Base-by-base conservation (phyloP, 116 monocot genomes). In the Trichopus zeylanicus region DNA sequence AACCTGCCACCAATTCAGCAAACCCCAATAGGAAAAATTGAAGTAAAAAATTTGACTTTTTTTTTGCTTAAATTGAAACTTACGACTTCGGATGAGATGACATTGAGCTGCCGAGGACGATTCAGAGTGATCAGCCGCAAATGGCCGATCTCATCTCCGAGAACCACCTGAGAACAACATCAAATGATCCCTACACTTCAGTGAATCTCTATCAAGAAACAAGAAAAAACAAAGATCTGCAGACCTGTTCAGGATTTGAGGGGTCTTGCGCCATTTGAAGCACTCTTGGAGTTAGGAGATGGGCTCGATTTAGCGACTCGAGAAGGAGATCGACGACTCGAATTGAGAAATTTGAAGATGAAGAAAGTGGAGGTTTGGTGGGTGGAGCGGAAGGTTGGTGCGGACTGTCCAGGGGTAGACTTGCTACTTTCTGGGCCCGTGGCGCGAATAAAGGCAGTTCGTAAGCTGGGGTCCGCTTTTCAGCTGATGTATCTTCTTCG, bases 91-190 rank as follows among this genome's bases (percentile, higher is more conserved):
- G 68, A 58, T 33, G 83, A 86, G 61, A 95, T 86, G 47, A 76
- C 86, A 73, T 95, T 95, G 63, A 90, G 64, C 55, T 90, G 90
- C 22, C 87, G 86, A 42, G 95, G 95, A 19, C 87, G 68, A 68
- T 89, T 95, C 48, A 95, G 64, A 31, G 86, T 90, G 38, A 89
- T 78, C 53, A 90, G 26, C 58, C 90, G 67, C 20, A 77, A 77
- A 65, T 71, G 67, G 29, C 63, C 67, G 8, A 53, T 58, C 64
- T 90, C 95, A 62, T 86, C 84, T 33, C 67, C 87, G 57, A 90
- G 34, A 27, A 95, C 79, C 31, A 87, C 90, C 84, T 87, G 37
- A 3, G 48, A 5, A 22, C 16, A 30, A 32, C 19, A 30, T 19
- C 5, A 27, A 16, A 30, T 2, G 0, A 53, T 13, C 26, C 31